Conservation (phyloP, 129 eudicot species). For the Artemisia argyi region DNA sequence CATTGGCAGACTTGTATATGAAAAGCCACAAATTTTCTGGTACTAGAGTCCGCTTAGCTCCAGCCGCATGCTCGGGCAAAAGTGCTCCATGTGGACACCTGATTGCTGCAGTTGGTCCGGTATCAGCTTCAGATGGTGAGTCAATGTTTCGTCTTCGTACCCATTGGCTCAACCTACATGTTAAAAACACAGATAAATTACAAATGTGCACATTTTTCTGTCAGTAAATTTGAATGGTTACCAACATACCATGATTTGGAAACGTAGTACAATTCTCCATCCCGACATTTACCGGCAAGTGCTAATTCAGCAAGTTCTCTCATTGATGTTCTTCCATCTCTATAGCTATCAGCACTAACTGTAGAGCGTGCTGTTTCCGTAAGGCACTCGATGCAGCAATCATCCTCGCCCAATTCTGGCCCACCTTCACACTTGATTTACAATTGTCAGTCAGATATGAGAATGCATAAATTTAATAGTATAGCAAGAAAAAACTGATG, state of each 20-base stretch:
- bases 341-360: conserved; percentile 74
- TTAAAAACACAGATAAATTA: neutral
- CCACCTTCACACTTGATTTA: conserved; percentile 75
- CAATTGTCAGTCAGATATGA: conserved; percentile 32
- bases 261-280: conserved; percentile 64
- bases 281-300: conserved; percentile 72
- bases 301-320: conserved; percentile 91
- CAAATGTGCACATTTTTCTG: neutral
- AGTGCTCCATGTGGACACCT: conserved; percentile 93
- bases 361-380: conserved; percentile 53
- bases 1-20: conserved; percentile 57
- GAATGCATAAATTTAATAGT: conserved; percentile 1
- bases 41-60: conserved; percentile 83
- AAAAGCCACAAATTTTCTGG: conserved; percentile 88
- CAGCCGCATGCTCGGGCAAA: conserved; percentile 88
- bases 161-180: conserved; percentile 91
- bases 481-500: conserved; percentile 1
- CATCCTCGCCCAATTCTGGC: conserved; percentile 67
- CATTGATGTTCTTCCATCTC: conserved; percentile 70
- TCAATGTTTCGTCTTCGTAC: conserved; percentile 79
- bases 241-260: conserved; percentile 77
- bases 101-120: conserved; percentile 93
- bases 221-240: conserved; percentile 4
- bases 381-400: conserved; percentile 73
- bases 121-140: conserved; percentile 86